phyloP scores from a whole-genome alignment of 129 eudicot genomes.

The Tagetes patula region DNA sequence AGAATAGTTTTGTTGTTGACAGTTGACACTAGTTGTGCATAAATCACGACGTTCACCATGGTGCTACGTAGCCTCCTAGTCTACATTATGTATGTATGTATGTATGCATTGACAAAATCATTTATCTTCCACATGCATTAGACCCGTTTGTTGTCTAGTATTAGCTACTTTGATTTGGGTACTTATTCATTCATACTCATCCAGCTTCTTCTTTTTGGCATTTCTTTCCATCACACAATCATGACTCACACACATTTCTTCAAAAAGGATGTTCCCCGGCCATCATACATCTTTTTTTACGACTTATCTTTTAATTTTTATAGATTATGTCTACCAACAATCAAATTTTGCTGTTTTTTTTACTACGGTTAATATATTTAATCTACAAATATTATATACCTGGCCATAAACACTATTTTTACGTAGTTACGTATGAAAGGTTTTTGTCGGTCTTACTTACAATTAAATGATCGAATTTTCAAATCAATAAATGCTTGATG shows the following conservation, averaged over 20 bases:
- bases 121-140: constrained; percentile 15
- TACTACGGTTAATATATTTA: no score
- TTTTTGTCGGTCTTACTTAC: constrained; percentile 23
- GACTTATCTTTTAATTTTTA: no score
- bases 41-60: not conserved
- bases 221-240: constrained; percentile 5
- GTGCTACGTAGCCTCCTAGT: not conserved
- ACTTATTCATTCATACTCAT: constrained; percentile 1
- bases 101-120: constrained; percentile 14
- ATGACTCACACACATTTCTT: constrained; percentile 2
- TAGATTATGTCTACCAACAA: no score
- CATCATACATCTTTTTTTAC: no score
- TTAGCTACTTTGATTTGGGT: constrained; percentile 23
- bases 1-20: not conserved
- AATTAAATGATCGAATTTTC: constrained; percentile 23
- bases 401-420: not conserved
- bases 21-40: not conserved
- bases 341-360: no score
- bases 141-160: constrained; percentile 8
- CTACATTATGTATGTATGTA: not conserved
- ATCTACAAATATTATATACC: not conserved
- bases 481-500: constrained; percentile 31
- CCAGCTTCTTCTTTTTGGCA: constrained; percentile 17
- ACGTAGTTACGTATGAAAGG: not conserved
- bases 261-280: no score